Evolutionary conservation across 192 early-diverging fungal genomes (phyloP), one percentile per base, ranked within the genome.

Genomic region (Coemansia furcata): DNA sequence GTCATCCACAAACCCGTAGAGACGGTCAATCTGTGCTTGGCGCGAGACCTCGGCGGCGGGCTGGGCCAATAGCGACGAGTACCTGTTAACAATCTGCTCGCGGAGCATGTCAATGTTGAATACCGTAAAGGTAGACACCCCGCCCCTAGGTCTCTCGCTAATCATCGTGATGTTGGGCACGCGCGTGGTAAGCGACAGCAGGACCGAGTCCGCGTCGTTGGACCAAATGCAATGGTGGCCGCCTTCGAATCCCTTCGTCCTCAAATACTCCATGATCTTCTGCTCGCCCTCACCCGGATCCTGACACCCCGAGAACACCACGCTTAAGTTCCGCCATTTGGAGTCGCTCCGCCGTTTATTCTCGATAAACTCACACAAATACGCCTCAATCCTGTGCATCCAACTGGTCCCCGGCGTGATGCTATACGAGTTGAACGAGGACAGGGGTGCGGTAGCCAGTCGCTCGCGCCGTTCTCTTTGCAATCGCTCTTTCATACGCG

Each of bases 261-360:
- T 88, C 58, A 99, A 91, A 57, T 91, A 98, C 68, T 94, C 93
- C 93, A 98, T 96, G 63, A 99, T 97, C 80, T 99, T 99, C 71
- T 99, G 97, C 76, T 99, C 97, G 38, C 97, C 97, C 76, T 99
- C 97, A 47, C 97, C 97, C 5, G 96, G 95, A 7, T 95, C 95
- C 36, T 86, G 86, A 15, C 90, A 90, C 30, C 95, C 97, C 19
- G 96, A 98, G 2, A 99, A 77, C 37, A 99, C 85, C 29, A 99
- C 89, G 66, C 93, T 87, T 35, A 98, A 84, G 26, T 87, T 76
- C 39, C 81, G 75, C 95, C 97, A 98, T 54, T 85, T 87, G 5
- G 87, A 78, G 47, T 96, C 92, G 39, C 86, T 86, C 2, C 85
- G 85, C 2, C 94, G 82, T 69, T 93, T 91, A 49, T 89, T 84